Percentiles rank a stretch among this genome's conserved stretches.
These are phyloP conservation scores for Daldinia decipiens DNA, from an alignment of 495 filamentous ascomycete species.

Conservation along the genomic window DNA sequence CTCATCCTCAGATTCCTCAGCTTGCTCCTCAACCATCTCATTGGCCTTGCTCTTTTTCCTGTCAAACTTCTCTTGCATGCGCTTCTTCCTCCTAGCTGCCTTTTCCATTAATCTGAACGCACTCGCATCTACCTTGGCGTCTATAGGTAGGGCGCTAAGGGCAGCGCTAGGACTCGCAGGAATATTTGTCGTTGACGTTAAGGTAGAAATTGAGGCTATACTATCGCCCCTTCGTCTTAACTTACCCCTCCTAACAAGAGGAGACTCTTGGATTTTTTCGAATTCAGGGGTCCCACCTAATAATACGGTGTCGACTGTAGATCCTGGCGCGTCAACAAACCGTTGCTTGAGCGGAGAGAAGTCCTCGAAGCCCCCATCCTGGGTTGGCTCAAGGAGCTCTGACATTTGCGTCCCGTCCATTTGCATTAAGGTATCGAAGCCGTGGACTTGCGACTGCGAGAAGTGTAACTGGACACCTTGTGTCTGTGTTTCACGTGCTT, in stretches of 20 bases:
- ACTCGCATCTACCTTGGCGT: conserved; percentile 19
- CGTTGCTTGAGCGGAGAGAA: conserved; percentile 66
- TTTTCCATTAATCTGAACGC: conserved; percentile 84
- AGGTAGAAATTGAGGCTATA: conserved; percentile 29
- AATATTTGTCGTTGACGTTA: conserved; percentile 11
- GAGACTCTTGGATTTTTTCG: conserved; percentile 62
- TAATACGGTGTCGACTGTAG: conserved; percentile 76
- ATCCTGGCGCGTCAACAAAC: conserved; percentile 70
- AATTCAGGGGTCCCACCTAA: conserved; percentile 54
- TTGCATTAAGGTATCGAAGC: conserved; percentile 61
- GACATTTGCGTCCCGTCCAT: conserved; percentile 65
- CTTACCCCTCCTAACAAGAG: conserved; percentile 67
- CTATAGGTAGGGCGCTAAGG: conserved; percentile 55
- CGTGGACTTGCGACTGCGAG: conserved; percentile 63
- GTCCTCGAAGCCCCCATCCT: conserved; percentile 80
- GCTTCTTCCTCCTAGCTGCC: conserved; percentile 66
- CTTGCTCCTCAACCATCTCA: conserved; percentile 89
- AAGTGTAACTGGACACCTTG: conserved; percentile 64
- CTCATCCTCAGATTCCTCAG: conserved; percentile 97
- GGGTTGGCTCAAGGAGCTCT: conserved; percentile 78
- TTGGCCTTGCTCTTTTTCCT: conserved; percentile 90
- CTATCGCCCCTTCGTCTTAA: conserved; percentile 61
- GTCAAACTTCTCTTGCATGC: conserved; percentile 67
- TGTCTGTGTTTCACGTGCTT: conserved; percentile 53
- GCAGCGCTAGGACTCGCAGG: conserved; percentile 30